phyloP scores from a whole-genome alignment of 257 asterid species.

The Cynanchum wilfordii region DNA sequence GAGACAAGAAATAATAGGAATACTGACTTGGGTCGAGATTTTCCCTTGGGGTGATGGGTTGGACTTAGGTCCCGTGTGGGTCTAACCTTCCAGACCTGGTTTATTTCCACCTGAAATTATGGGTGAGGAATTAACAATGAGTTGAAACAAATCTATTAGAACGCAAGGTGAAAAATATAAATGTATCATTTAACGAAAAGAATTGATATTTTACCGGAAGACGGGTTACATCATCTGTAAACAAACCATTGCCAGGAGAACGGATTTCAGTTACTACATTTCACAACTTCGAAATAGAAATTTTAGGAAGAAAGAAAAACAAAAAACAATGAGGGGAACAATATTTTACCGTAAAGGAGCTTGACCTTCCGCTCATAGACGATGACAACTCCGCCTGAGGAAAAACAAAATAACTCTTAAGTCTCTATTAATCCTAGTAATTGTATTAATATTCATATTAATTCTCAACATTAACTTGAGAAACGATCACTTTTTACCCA shows the following conservation, averaged over 20 bases:
- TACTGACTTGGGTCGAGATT: constrained; percentile 74
- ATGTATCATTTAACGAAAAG: not conserved
- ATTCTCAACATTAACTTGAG: constrained; percentile 2
- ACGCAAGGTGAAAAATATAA: not conserved
- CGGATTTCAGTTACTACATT: constrained; percentile 1
- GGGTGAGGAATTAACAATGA: not conserved
- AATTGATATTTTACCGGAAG: constrained; percentile 52
- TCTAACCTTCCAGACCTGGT: constrained; percentile 88
- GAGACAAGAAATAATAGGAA: not conserved
- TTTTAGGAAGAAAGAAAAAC: constrained; percentile 8
- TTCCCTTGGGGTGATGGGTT: constrained; percentile 61
- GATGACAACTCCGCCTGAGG: constrained; percentile 87
- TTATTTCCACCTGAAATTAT: constrained; percentile 64
- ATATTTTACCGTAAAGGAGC: constrained; percentile 60
- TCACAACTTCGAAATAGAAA: not conserved
- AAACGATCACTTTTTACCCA: constrained; percentile 47
- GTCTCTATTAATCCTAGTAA: not conserved
- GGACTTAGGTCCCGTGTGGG: constrained; percentile 58
- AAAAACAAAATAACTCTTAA: not conserved
- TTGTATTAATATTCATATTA: not conserved
- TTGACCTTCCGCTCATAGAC: constrained; percentile 92
- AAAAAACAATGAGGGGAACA: constrained; percentile 3
- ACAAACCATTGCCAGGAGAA: constrained; percentile 11
- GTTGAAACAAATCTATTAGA: not conserved
- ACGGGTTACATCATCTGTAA: constrained; percentile 85